Base-by-base conservation (phyloP, 768 basidiomycete genomes). In the Serendipita vermifera region DNA sequence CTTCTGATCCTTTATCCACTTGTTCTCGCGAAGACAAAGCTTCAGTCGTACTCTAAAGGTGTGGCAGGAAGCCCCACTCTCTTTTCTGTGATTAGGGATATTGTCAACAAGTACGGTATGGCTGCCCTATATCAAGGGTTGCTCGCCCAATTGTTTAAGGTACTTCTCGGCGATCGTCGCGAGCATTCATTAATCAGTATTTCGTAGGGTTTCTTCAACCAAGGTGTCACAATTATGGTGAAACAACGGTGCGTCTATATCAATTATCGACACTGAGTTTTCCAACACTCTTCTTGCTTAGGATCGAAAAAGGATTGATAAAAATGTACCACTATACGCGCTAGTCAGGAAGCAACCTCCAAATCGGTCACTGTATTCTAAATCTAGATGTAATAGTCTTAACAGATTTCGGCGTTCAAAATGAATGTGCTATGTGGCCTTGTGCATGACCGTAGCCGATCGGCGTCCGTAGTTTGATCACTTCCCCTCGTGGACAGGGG, bases 191-290 rank as follows among this genome's bases (percentile, higher is more conserved):
- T 14, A 38, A 38, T 27, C 26, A 46, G 63, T 43, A 55, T 64
- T 5, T 32, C 59, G 54, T 80, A 79, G 61, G 75, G 77, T 0
- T 77, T 80, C 56, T 60, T 82, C 26, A 75, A 71, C 59, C 76
- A 80, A 63, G 80, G 80, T 0, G 70, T 80, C 1, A 78, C 78
- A 3, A 75, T 81, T 65, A 63, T 79, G 58, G 70, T 80, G 33
- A 82, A 81, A 66, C 77, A 79, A 58, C 68, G 79, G 75, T 74
- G 32, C 56, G 58, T 51, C 29, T 55, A 36, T n/a, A 36, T 9
- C 35, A n/a, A n/a, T n/a, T n/a, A n/a, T n/a, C n/a, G n/a, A n/a
- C n/a, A n/a, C n/a, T n/a, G n/a, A n/a, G n/a, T n/a, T n/a, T n/a
- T n/a, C n/a, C n/a, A n/a, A n/a, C n/a, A n/a, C n/a, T n/a, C n/a